phyloP scores from a whole-genome alignment of 768 basidiomycete species.

The Lactarius pseudohatsudake region DNA sequence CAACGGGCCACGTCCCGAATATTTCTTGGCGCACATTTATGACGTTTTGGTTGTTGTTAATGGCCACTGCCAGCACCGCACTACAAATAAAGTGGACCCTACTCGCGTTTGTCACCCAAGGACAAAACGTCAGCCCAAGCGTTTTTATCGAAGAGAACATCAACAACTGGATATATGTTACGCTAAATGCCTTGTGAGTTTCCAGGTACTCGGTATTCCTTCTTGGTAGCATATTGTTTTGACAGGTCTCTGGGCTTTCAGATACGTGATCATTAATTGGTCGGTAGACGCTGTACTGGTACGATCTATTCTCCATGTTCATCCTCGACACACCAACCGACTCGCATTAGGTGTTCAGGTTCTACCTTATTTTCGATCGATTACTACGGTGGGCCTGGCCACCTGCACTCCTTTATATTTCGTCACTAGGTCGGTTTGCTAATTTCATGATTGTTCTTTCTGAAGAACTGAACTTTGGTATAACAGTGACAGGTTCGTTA shows the following conservation, averaged over 20 bases:
- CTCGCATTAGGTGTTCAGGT: conserved; percentile 14
- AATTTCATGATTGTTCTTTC: neutral
- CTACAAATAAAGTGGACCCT: conserved; percentile 27
- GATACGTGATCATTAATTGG: conserved; percentile 36
- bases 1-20: neutral
- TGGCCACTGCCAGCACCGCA: conserved; percentile 17
- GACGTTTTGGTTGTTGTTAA: conserved; percentile 22
- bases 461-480: conserved; percentile 1
- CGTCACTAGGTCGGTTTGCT: conserved; percentile 14
- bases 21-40: conserved; percentile 12
- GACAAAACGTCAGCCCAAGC: conserved; percentile 30
- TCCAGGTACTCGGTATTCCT: neutral
- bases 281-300: conserved; percentile 35
- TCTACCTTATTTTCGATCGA: conserved; percentile 14
- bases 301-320: neutral
- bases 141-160: conserved; percentile 30
- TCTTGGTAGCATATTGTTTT: neutral
- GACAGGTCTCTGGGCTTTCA: conserved; percentile 23
- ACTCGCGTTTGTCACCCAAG: conserved; percentile 32
- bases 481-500: conserved; percentile 27
- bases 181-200: conserved; percentile 33
- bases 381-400: conserved; percentile 4
- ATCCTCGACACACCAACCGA: neutral
- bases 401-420: conserved; percentile 13
- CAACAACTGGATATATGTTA: conserved; percentile 27